Percentiles rank a stretch among this genome's conserved stretches.
These are phyloP conservation scores for Paramecium primaurelia DNA, from an alignment of 73 alveolate species.

Conservation along the genomic window DNA sequence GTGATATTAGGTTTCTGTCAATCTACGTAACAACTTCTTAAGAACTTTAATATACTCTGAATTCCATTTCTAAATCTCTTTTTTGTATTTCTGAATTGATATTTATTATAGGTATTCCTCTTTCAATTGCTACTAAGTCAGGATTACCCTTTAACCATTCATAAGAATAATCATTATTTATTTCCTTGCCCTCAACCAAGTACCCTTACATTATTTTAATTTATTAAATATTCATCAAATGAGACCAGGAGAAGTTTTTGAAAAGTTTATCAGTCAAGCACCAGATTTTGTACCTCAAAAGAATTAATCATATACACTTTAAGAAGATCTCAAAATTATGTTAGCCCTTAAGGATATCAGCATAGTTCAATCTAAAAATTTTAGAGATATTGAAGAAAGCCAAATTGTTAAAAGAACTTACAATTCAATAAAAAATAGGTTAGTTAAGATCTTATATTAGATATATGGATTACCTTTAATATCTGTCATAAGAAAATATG, in stretches of 20 bases:
- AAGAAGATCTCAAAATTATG: background rate
- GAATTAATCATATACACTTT: background rate
- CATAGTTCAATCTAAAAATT: background rate
- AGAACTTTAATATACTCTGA: background rate
- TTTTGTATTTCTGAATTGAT: background rate
- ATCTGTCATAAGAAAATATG: background rate
- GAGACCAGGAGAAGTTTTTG: background rate
- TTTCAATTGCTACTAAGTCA: constrained; percentile 37
- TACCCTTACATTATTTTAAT: background rate
- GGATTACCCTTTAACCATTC: constrained; percentile 31
- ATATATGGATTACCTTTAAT: background rate
- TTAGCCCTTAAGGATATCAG: background rate
- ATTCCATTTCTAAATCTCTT: constrained; percentile 52
- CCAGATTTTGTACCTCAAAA: background rate
- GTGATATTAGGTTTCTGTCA: background rate
- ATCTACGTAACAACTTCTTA: background rate
- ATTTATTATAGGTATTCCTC: background rate
- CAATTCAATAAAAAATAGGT: constrained; percentile 33
- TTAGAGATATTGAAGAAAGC: constrained; percentile 35
- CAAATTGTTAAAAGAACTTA: constrained; percentile 4
- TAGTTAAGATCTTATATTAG: background rate
- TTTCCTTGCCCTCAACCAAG: constrained; percentile 22
- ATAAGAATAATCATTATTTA: background rate
- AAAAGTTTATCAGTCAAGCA: background rate
- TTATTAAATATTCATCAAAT: background rate